Conservation (phyloP, 768 basidiomycete genomes). For the Coprinellus aureogranulatus region DNA sequence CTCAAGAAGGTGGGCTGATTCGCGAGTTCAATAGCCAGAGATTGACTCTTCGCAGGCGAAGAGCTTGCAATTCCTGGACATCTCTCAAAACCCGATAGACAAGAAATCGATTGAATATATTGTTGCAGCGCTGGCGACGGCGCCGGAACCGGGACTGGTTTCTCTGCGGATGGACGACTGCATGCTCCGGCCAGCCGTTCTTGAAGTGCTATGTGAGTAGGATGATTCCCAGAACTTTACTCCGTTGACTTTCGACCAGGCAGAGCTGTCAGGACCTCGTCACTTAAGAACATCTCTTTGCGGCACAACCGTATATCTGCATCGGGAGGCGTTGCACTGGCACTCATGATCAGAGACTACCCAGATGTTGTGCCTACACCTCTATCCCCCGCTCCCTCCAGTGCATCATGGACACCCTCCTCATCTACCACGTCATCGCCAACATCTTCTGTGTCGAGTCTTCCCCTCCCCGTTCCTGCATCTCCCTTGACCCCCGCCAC, state of each 20-base stretch:
- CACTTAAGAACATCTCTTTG: constrained; percentile 84
- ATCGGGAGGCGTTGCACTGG: constrained; percentile 85
- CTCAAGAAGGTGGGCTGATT: constrained; percentile 56
- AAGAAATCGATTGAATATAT: constrained; percentile 83
- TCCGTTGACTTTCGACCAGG: constrained; percentile 40
- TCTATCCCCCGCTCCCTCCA: constrained; percentile 29
- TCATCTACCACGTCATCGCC: constrained; percentile 40
- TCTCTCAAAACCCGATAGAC: constrained; percentile 84
- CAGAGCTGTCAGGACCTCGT: constrained; percentile 78
- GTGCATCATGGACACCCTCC: constrained; percentile 24
- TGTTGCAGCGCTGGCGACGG: constrained; percentile 58
- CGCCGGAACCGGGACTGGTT: constrained; percentile 58
- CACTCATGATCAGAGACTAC: constrained; percentile 96
- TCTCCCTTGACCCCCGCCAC: constrained; percentile 27
- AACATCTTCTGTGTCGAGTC: constrained; percentile 29
- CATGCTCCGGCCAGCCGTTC: constrained; percentile 61
- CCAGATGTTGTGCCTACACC: constrained; percentile 65
- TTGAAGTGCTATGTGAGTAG: constrained; percentile 77
- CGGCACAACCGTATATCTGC: constrained; percentile 84
- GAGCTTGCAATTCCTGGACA: constrained; percentile 79
- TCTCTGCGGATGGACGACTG: constrained; percentile 91
- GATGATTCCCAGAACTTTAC: neutral
- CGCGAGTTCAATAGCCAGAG: neutral
- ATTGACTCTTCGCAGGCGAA: constrained; percentile 50
- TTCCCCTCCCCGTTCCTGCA: constrained; percentile 27